These are phyloP conservation scores for Kandelia obovata DNA, from an alignment of 345 rosid species.

Conservation along the genomic window DNA sequence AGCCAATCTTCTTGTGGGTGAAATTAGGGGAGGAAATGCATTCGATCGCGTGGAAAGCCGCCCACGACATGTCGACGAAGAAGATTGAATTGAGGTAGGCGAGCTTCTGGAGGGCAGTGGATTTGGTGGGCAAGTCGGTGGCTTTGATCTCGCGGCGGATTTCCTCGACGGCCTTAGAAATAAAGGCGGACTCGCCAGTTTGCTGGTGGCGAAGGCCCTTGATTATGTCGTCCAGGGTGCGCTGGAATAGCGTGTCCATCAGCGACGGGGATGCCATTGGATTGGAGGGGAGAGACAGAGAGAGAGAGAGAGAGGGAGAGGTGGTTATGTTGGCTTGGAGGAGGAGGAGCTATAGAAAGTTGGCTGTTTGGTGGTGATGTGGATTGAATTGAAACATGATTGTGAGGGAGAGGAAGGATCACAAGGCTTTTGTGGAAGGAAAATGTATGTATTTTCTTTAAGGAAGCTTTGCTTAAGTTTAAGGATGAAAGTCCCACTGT, in stretches of 20 bases:
- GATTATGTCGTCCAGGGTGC: conserved; percentile 80
- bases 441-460: no score
- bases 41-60: conserved; percentile 81
- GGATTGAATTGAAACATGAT: neutral
- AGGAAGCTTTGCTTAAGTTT: no score
- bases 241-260: conserved; percentile 84
- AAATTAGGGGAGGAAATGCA: conserved; percentile 75
- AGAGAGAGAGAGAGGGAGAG: neutral
- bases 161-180: conserved; percentile 73
- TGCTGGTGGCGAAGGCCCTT: conserved; percentile 67
- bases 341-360: neutral
- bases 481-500: no score
- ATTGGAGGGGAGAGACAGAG: neutral
- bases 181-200: conserved; percentile 51
- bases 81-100: conserved; percentile 71
- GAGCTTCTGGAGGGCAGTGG: conserved; percentile 83
- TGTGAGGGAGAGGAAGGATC: neutral
- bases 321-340: no score
- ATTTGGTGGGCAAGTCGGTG: conserved; percentile 78
- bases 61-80: conserved; percentile 83
- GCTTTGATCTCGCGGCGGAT: conserved; percentile 83
- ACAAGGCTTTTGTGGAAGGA: no score
- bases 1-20: conserved; percentile 67
- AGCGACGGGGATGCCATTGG: conserved; percentile 67
- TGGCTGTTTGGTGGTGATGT: neutral